phyloP scores from a whole-genome alignment of 2,329 filamentous ascomycete genomes.

The Trichoderma arundinaceum region DNA sequence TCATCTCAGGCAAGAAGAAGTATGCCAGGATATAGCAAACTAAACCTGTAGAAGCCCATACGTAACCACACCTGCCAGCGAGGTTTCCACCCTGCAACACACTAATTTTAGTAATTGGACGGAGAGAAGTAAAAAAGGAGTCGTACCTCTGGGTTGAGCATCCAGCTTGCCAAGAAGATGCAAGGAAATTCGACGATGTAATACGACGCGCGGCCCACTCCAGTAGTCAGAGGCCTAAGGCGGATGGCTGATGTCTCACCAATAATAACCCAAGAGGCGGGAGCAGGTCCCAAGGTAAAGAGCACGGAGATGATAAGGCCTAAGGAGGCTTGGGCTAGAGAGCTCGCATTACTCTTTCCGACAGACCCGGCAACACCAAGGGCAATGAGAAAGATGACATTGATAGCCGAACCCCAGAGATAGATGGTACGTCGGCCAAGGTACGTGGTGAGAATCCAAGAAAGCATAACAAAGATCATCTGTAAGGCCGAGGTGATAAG shows the following conservation, averaged over 20 bases:
- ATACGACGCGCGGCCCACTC: conserved; percentile 14
- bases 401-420: conserved; percentile 12
- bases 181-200: conserved; percentile 15
- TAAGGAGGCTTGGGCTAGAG: conserved; percentile 4
- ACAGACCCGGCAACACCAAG: conserved; percentile 12
- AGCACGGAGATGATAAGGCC: conserved; percentile 13
- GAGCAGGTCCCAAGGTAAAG: conserved; percentile 16
- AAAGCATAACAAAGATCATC: conserved; percentile 21
- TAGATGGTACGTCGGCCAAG: conserved; percentile 13
- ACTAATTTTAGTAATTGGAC: not conserved
- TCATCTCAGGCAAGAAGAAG: conserved; percentile 19
- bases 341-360: conserved; percentile 12
- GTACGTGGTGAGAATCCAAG: conserved; percentile 17
- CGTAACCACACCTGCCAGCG: conserved; percentile 15
- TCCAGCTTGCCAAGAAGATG: conserved; percentile 18
- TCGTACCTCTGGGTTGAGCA: conserved; percentile 11
- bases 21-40: conserved; percentile 11
- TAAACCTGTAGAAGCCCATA: conserved; percentile 9
- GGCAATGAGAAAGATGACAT: conserved; percentile 6
- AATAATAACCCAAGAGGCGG: conserved; percentile 16
- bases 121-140: not conserved
- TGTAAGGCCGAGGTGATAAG: conserved; percentile 9
- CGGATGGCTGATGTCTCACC: conserved; percentile 14
- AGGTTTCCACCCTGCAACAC: conserved; percentile 8
- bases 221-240: conserved; percentile 18